Evolutionary conservation across 495 filamentous ascomycete species (phyloP), one percentile per base, ranked within the genome.

Genomic region (Bombardia bombarda): DNA sequence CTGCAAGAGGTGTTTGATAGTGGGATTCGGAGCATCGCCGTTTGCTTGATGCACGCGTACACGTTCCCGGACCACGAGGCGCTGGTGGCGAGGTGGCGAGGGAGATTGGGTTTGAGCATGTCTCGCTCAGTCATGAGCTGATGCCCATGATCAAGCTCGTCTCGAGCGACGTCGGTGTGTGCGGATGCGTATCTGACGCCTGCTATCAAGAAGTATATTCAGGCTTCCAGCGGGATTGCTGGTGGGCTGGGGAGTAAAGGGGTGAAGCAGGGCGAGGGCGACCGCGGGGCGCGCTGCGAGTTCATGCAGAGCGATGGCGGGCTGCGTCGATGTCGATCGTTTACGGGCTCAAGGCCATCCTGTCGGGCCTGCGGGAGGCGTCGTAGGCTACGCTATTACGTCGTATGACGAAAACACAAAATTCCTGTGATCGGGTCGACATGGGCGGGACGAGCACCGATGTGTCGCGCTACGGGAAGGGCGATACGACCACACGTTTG

Each of bases 161-260:
- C 0, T 84, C 71, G 92, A 42, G 90, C 87, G 10, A 96, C 90
- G 8, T 94, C 87, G 13, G 86, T 92, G 8, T 93, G 88, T 21
- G 92, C 90, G 5, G 92, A 98, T 67, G 92, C 92, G 3, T 98
- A 98, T 57, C 74, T 98, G 4, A 97, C 92, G 2, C 92, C 92
- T 0, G 86, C 89, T 8, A 97, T 98, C 55, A 88, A 88, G 59
- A 88, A 90, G 60, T 98, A 98, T 59, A 93, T 97, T 52, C 73
- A 80, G 22, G 90, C 89, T 2, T 97, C 97, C 50, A 79, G 84
- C 38, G 83, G 84, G 0, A 89, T 90, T 52, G 71, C 70, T 22
- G 82, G 84, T 13, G 83, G 82, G 1, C 59, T 88, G 3, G 84
- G 83, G 7, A 73, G 75, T 4, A 70, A 76, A 40, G 85, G 80